Percentiles rank a stretch among this genome's conserved stretches.
phyloP scores from a whole-genome alignment of 768 basidiomycete species.

The Suillus variegatus region DNA sequence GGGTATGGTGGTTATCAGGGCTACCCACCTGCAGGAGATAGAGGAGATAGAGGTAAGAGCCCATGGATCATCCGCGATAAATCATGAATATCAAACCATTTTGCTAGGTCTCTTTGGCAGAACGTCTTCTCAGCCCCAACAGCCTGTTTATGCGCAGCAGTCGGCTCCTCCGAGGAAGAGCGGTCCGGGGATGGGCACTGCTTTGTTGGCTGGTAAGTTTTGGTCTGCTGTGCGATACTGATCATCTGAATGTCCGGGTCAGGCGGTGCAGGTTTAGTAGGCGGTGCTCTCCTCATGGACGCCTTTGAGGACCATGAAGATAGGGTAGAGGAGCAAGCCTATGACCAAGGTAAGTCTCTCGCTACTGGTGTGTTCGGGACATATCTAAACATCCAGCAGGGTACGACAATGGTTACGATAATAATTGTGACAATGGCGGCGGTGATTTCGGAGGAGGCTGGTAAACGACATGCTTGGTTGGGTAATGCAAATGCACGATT shows the following conservation, averaged over 20 bases:
- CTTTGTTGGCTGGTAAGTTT: slow-evolving; percentile 45
- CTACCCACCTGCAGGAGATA: slow-evolving; percentile 17
- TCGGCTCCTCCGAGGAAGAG: slow-evolving; percentile 44
- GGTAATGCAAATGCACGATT: not conserved
- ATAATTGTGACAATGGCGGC: slow-evolving; percentile 8
- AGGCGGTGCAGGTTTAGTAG: slow-evolving; percentile 70
- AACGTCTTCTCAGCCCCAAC: slow-evolving; percentile 22
- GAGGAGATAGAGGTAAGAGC: slow-evolving; percentile 20
- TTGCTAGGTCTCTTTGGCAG: slow-evolving; percentile 35
- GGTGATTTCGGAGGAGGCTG: slow-evolving; percentile 15
- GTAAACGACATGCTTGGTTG: slow-evolving; percentile 8
- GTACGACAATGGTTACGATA: slow-evolving; percentile 27
- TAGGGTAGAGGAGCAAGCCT: slow-evolving; percentile 31
- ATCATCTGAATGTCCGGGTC: slow-evolving; percentile 10
- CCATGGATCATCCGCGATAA: not conserved
- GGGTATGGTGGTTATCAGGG: slow-evolving; percentile 23
- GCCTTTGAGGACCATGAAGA: slow-evolving; percentile 48
- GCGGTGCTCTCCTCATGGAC: slow-evolving; percentile 55
- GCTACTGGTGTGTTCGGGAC: not conserved
- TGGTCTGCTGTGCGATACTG: not conserved
- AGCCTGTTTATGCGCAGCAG: slow-evolving; percentile 37
- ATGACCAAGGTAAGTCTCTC: slow-evolving; percentile 33
- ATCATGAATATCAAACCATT: not conserved
- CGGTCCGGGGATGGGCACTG: slow-evolving; percentile 53
- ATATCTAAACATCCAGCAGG: slow-evolving; percentile 23